Evolutionary conservation across 148 eudicot species (phyloP).

Genomic region (Persicaria tinctoria): DNA sequence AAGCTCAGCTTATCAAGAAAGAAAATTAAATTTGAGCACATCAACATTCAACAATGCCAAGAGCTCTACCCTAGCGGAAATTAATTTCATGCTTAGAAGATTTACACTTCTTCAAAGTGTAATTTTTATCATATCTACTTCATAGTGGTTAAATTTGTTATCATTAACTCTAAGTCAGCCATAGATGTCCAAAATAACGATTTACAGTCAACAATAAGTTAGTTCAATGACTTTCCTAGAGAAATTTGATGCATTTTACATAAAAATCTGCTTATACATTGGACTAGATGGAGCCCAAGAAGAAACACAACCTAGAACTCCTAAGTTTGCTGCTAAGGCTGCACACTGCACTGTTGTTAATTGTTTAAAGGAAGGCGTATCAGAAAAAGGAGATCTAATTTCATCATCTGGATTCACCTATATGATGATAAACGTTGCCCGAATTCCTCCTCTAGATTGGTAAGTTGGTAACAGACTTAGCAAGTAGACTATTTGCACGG

Average conservation of each 20-base stretch:
- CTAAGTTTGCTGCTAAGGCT: too few species aligned
- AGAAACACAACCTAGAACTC: too few species aligned
- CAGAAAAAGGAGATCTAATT: background rate
- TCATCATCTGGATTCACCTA: constrained; percentile 37
- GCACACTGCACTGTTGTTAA: background rate
- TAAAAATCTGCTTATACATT: too few species aligned
- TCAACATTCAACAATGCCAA: background rate
- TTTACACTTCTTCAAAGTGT: background rate
- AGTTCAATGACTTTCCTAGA: background rate
- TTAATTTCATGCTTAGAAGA: background rate
- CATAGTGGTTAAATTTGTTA: background rate
- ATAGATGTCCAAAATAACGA: background rate
- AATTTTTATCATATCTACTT: background rate
- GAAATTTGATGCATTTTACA: background rate
- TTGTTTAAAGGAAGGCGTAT: background rate
- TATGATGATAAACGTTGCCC: constrained; percentile 67
- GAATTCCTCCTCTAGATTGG: constrained; percentile 96
- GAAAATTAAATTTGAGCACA: background rate
- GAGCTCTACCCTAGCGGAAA: background rate
- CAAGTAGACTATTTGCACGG: constrained; percentile 66
- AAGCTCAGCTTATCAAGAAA: background rate
- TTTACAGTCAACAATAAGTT: background rate
- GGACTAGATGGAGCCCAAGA: background rate
- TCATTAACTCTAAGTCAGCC: background rate
- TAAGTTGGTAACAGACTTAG: constrained; percentile 86